Evolutionary conservation across 768 basidiomycete species (phyloP), one percentile per base, ranked within the genome.

Genomic region (Trametes coccinea): DNA sequence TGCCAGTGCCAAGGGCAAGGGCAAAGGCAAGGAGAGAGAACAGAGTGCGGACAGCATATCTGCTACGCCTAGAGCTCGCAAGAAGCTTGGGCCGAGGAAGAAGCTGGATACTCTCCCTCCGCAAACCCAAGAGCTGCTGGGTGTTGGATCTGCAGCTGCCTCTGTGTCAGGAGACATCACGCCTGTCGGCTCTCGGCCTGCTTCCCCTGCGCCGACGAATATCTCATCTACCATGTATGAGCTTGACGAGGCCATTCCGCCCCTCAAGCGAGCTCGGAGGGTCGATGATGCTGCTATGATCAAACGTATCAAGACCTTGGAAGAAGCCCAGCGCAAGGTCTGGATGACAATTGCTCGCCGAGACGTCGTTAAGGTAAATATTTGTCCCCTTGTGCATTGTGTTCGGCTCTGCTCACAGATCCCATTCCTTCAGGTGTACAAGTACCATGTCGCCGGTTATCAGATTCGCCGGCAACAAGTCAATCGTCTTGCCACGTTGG

Each of bases 271-370:
- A 68, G 90, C 90, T 5, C 91, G 89, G 73, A 90, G 87, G 72
- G 77, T 90, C 2, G 92, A 93, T 56, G 89, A 89, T 48, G 76
- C 73, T 58, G 80, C 84, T 3, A 88, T 90, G 82, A 72, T 83
- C 29, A 92, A 92, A 70, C 84, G 92, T 43, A 79, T 93, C 60
- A 88, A 86, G 72, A 80, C 84, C 5, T 71, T 94, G 33, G 93
- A 93, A 70, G 94, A 94, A 66, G 80, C 89, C 0, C 93, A 95
- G 76, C 82, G 84, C 60, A 94, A 93, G 75, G 88, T 93, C 8
- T 96, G 94, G 94, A 87, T 86, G 22, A 92, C 88, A 67, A 94
- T 96, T 51, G 94, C 92, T 1, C 81, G 84, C 64, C 81, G 86
- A 66, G 94, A 95, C 67, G 84, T 95, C 49, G 86, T 88, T 31